A percentile compares a stretch with the other conserved stretches of the same genome.
Conservation (phyloP, 345 rosid species). For the Microthlaspi erraticum region DNA sequence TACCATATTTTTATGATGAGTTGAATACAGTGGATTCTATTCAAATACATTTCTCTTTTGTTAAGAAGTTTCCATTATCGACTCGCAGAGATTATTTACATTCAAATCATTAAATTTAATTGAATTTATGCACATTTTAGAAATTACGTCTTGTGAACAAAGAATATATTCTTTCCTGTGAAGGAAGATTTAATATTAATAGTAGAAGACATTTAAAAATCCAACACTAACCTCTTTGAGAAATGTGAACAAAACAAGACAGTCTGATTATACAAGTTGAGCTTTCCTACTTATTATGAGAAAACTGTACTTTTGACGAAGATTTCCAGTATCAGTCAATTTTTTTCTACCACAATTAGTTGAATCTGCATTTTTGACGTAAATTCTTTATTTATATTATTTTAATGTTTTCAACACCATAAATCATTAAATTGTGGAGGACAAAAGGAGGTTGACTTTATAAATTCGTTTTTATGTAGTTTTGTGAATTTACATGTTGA, state of each 20-base stretch:
- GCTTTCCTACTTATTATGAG: background rate
- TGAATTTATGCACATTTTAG: constrained; percentile 4
- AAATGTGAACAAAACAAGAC: background rate
- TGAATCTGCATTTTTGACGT: background rate
- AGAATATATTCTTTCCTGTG: background rate
- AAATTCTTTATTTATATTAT: too few species aligned
- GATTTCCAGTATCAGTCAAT: background rate
- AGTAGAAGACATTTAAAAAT: background rate
- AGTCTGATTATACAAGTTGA: background rate
- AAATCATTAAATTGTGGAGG: too few species aligned
- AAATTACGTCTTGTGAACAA: background rate
- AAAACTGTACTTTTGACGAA: background rate
- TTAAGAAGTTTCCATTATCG: constrained; percentile 6
- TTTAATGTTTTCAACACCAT: too few species aligned
- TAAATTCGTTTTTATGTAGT: too few species aligned
- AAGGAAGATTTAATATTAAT: constrained; percentile 20
- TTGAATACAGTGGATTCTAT: constrained; percentile 19
- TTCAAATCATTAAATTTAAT: background rate
- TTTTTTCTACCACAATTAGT: constrained; percentile 1
- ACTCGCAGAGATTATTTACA: constrained; percentile 1
- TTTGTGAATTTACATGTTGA: too few species aligned
- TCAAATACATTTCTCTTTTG: background rate
- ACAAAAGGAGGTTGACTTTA: too few species aligned
- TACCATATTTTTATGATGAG: constrained; percentile 15
- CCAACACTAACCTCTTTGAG: background rate